Evolutionary conservation across 192 early-diverging fungal genomes (phyloP).

Genomic region (Entomortierella lignicola): DNA sequence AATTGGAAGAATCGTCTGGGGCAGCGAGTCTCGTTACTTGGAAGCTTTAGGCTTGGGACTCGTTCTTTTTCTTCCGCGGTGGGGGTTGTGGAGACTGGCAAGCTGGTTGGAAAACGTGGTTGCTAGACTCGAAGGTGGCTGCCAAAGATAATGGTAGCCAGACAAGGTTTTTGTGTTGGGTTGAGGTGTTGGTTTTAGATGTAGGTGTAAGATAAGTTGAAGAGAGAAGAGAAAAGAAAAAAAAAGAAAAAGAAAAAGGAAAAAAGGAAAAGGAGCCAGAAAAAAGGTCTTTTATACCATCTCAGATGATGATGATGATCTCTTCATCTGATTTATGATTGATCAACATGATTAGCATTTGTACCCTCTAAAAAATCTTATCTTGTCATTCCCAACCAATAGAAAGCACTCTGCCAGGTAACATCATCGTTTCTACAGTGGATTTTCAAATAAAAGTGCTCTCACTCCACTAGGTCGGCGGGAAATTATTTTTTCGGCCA

Average conservation of each 20-base stretch:
- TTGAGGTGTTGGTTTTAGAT: slow-evolving; percentile 15
- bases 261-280: not conserved
- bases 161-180: slow-evolving; percentile 26
- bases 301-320: slow-evolving; percentile 4
- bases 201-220: slow-evolving; percentile 18
- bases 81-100: slow-evolving; percentile 82
- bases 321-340: slow-evolving; percentile 1
- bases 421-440: not conserved
- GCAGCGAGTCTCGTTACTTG: slow-evolving; percentile 49
- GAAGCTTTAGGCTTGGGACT: slow-evolving; percentile 76
- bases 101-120: slow-evolving; percentile 83
- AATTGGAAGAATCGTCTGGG: slow-evolving; percentile 41
- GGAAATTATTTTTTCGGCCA: not conserved
- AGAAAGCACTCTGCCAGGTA: not conserved
- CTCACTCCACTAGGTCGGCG: not conserved
- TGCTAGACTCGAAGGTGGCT: slow-evolving; percentile 57
- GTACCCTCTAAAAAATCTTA: slow-evolving; percentile 8
- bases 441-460: not conserved
- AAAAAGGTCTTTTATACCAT: slow-evolving; percentile 16
- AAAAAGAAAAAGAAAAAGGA: slow-evolving; percentile 11
- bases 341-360: not conserved
- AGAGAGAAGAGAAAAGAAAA: slow-evolving; percentile 21
- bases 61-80: slow-evolving; percentile 79
- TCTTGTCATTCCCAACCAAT: slow-evolving; percentile 17
- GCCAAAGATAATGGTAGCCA: slow-evolving; percentile 52